These are phyloP conservation scores for Pseudevernia furfuracea DNA, from an alignment of 495 filamentous ascomycete genomes.

Conservation along the genomic window DNA sequence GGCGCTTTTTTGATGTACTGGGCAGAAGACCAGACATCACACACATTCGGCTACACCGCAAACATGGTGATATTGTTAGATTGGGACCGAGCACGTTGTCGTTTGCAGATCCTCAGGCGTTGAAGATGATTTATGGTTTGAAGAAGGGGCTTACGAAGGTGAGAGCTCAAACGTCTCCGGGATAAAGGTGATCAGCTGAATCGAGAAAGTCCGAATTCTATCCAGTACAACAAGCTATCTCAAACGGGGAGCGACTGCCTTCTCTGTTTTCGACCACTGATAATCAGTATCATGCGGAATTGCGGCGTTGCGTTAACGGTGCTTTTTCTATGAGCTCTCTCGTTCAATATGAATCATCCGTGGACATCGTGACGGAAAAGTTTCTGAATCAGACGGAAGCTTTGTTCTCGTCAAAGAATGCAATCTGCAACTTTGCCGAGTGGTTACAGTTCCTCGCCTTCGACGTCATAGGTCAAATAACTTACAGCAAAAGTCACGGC, in stretches of 20 bases:
- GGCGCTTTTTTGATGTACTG: conserved; percentile 46
- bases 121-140: conserved; percentile 71
- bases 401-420: conserved; percentile 44
- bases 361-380: conserved; percentile 56
- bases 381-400: conserved; percentile 46
- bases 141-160: conserved; percentile 78
- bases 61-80: conserved; percentile 65
- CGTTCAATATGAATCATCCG: conserved; percentile 68
- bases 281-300: conserved; percentile 64
- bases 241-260: conserved; percentile 56
- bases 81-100: conserved; percentile 61
- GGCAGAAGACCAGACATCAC: conserved; percentile 15
- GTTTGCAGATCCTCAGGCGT: conserved; percentile 58
- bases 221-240: conserved; percentile 58
- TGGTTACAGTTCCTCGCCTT: conserved; percentile 81
- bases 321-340: conserved; percentile 71
- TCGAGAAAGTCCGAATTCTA: conserved; percentile 60
- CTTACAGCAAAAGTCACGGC: conserved; percentile 56
- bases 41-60: conserved; percentile 54
- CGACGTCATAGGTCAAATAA: conserved; percentile 62
- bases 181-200: conserved; percentile 13
- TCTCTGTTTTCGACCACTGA: conserved; percentile 73
- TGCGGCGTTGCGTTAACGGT: conserved; percentile 61
- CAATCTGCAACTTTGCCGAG: conserved; percentile 54
- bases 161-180: conserved; percentile 27